Evolutionary conservation across 148 eudicot species (phyloP).

Genomic region (Chenopodium quinoa): DNA sequence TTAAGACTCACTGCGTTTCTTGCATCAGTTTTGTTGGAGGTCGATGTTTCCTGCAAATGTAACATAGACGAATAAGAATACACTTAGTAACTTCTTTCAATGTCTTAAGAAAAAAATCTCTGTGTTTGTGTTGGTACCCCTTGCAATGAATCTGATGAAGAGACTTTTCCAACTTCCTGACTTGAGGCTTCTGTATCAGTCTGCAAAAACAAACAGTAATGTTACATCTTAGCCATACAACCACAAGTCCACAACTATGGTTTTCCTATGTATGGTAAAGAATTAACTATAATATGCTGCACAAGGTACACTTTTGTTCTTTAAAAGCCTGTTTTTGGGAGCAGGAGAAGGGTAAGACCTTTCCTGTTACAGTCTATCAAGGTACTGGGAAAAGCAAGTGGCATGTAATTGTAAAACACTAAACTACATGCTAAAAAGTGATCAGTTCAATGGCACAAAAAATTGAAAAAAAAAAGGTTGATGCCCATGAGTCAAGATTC

Average conservation of each 20-base stretch:
- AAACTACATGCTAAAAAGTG: not conserved
- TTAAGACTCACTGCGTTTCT: slow-evolving; percentile 40
- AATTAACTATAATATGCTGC: not conserved
- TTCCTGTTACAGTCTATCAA: not conserved
- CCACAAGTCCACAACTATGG: not conserved
- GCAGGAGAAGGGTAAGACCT: not conserved
- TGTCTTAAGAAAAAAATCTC: not conserved
- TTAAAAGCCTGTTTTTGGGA: not conserved
- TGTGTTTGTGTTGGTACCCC: slow-evolving; percentile 4
- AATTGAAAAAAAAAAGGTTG: not conserved
- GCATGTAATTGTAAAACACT: not conserved
- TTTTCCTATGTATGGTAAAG: not conserved
- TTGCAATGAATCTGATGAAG: slow-evolving; percentile 19
- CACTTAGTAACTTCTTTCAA: not conserved
- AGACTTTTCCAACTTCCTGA: slow-evolving; percentile 17
- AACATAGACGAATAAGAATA: not conserved
- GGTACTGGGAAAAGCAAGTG: not conserved
- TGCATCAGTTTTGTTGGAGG: slow-evolving; percentile 28
- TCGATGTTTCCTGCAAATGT: slow-evolving; percentile 35
- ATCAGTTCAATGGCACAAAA: not conserved
- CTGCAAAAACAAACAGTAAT: slow-evolving; percentile 20
- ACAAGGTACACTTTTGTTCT: not conserved
- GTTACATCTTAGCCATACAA: not conserved
- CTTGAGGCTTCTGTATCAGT: slow-evolving; percentile 24
- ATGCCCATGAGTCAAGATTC: not conserved